Evolutionary conservation across 2,329 filamentous ascomycete species (phyloP), one percentile per base, ranked within the genome.

Genomic region (Hortaea werneckii): DNA sequence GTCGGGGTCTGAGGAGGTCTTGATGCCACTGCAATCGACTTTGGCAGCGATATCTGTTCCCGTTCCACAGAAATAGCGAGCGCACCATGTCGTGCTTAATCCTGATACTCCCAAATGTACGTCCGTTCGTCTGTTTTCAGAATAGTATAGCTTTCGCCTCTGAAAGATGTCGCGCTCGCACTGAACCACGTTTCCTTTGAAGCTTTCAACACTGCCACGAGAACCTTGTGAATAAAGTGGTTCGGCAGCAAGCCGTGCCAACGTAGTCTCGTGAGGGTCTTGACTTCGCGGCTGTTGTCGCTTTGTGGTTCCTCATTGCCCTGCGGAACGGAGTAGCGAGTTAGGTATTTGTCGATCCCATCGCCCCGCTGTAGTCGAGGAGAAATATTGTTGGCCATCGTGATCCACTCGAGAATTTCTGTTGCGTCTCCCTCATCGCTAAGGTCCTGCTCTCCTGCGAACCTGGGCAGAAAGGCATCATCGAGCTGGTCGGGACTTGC

Each of bases 321-420:
- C 2, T 43, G 37, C 6, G 83, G 82, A 1, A 78, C 68, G 8
- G 68, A 63, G 60, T 90, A 90, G 20, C 80, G 75, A 27, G 79
- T 83, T 3, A 92, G 67, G 58, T 82, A 85, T 0, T 77, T 67
- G 62, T 90, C 82, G 29, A 87, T 74, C 5, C 58, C 60, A 61
- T 89, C 83, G 7, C 59, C 61, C 3, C 65, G 61, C 8, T 64
- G 56, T 12, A 89, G 60, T 26, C 85, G 73, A n/a, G 82, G 78
- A 46, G 83, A 87, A 7, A 71, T 66, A 0, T 88, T 70, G 8
- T 76, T 73, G 5, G 82, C 61, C n/a, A 94, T 65, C 2, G 80
- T 80, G 1, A 90, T 59, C 81, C 83, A 92, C 65, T 92, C 86
- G 52, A 88, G 80, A 9, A 83, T 59, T 12, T 82, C 79, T 0